Evolutionary conservation across 2,329 filamentous ascomycete species (phyloP).

Genomic region (Trichoderma gracile): DNA sequence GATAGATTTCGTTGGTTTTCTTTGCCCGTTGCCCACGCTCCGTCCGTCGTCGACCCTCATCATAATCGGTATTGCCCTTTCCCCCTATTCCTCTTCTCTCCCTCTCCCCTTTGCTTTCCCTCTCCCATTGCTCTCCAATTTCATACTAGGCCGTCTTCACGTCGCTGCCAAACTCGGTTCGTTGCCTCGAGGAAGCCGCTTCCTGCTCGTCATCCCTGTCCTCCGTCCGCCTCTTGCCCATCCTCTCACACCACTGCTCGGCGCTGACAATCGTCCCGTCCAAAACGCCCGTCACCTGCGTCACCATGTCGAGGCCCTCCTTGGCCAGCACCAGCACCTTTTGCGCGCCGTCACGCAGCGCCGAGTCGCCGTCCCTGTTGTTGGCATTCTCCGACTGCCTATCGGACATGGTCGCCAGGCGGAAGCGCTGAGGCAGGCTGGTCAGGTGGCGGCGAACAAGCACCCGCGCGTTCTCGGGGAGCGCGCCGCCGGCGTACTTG

Average conservation of each 20-base stretch:
- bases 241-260: constrained; percentile 83
- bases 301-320: constrained; percentile 92
- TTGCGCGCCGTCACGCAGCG: constrained; percentile 61
- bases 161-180: constrained; percentile 34
- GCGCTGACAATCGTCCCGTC: constrained; percentile 88
- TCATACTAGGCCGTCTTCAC: constrained; percentile 35
- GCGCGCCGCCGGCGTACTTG: constrained; percentile 83
- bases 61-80: neutral
- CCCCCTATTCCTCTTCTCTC: neutral
- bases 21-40: no score
- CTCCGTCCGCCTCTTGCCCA: constrained; percentile 53
- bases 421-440: constrained; percentile 80
- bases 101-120: no score
- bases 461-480: constrained; percentile 83
- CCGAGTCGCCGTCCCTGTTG: constrained; percentile 41
- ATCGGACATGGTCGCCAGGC: constrained; percentile 61
- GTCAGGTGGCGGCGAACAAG: constrained; percentile 83
- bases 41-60: neutral
- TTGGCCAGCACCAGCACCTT: constrained; percentile 82
- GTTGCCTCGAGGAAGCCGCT: constrained; percentile 26
- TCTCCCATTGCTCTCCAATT: neutral
- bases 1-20: neutral
- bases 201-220: constrained; percentile 35
- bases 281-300: constrained; percentile 82
- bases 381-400: constrained; percentile 33